phyloP scores from a whole-genome alignment of 2,329 filamentous ascomycete genomes.

The Paradendryphiella salina region DNA sequence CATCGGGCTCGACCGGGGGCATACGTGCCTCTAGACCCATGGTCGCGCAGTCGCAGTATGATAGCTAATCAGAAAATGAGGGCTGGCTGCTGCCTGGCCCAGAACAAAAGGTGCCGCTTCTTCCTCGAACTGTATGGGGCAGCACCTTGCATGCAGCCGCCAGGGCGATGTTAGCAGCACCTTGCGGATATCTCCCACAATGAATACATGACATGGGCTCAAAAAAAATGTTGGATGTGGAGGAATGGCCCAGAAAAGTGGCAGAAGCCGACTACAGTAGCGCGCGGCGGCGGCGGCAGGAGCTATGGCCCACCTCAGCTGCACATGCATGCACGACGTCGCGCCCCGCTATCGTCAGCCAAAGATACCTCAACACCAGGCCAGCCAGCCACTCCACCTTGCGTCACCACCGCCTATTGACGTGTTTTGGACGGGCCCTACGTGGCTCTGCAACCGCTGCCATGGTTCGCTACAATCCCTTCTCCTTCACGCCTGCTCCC shows the following conservation, averaged over 20 bases:
- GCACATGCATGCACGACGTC: constrained; percentile 17
- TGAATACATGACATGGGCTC: too few relatives aligned
- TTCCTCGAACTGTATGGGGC: too few relatives aligned
- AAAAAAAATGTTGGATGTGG: too few relatives aligned
- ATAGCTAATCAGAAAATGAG: too few relatives aligned
- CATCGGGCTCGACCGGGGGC: background rate
- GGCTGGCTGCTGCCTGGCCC: too few relatives aligned
- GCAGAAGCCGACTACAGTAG: too few relatives aligned
- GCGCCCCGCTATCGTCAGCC: constrained; percentile 10
- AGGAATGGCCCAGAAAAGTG: too few relatives aligned
- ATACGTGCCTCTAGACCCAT: constrained; percentile 1
- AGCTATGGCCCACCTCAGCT: constrained; percentile 24
- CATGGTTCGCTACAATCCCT: constrained; percentile 49
- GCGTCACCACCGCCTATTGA: constrained; percentile 13
- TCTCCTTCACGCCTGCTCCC: constrained; percentile 78
- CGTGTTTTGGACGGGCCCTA: constrained; percentile 11
- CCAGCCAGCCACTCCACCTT: constrained; percentile 7
- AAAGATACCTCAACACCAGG: constrained; percentile 14
- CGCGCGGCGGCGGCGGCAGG: constrained; percentile 2
- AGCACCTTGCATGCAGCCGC: too few relatives aligned
- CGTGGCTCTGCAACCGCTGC: constrained; percentile 17
- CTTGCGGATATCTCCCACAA: too few relatives aligned
- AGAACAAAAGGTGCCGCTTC: too few relatives aligned
- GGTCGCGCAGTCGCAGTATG: background rate
- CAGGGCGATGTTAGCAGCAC: too few relatives aligned